Evolutionary conservation across 1,139 yeast species (phyloP).

Genomic region (Lodderomyces oxycetoniae): DNA sequence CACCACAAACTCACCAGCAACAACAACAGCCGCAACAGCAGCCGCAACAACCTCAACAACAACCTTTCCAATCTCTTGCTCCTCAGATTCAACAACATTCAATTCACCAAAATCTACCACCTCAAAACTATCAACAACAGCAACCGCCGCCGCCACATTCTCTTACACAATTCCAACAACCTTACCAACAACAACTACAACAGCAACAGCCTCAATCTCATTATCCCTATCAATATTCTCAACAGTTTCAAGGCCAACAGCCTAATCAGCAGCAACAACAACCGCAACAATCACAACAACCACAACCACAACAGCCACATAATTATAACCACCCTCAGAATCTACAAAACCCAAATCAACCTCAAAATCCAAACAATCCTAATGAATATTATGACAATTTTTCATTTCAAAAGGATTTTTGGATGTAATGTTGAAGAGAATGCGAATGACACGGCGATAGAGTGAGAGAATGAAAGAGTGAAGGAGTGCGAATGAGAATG

Average conservation of each 20-base stretch:
- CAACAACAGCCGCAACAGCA: conserved; percentile 2
- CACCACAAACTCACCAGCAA: conserved; percentile 2
- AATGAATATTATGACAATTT: conserved; percentile 4
- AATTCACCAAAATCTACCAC: neutral
- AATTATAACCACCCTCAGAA: too few relatives aligned
- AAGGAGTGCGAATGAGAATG: too few relatives aligned
- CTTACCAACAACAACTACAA: conserved; percentile 4
- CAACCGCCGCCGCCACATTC: conserved; percentile 1
- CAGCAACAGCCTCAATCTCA: neutral
- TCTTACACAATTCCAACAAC: conserved; percentile 3
- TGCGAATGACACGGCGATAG: too few relatives aligned
- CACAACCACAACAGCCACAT: neutral
- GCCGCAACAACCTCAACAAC: conserved; percentile 4
- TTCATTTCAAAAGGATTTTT: conserved; percentile 4
- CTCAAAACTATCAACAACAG: conserved; percentile 1
- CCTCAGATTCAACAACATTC: conserved; percentile 1
- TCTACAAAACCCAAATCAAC: conserved; percentile 2
- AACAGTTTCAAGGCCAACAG: conserved; percentile 1
- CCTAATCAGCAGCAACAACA: conserved; percentile 4
- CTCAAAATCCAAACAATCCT: conserved; percentile 5
- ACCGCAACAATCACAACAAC: conserved; percentile 2
- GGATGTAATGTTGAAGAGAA: conserved; percentile 3
- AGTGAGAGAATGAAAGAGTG: too few relatives aligned
- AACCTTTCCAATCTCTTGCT: conserved; percentile 1
- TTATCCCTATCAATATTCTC: neutral